phyloP scores from a whole-genome alignment of 805 yeast species.

The Barnettozyma populi region DNA sequence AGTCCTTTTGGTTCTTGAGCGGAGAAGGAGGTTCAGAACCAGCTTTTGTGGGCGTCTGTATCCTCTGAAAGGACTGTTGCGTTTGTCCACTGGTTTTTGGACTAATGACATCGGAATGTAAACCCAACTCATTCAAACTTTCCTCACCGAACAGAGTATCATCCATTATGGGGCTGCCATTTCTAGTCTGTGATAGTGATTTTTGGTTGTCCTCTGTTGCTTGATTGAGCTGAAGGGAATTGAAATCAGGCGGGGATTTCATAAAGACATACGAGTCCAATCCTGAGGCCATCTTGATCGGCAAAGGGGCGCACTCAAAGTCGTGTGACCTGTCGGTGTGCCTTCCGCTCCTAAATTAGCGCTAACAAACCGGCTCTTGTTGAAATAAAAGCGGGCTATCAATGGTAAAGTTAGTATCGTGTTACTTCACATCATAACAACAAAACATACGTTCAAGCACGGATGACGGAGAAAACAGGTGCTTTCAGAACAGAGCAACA shows the following conservation, averaged over 20 bases:
- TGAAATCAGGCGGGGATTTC: constrained; percentile 1
- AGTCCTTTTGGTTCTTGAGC: not conserved
- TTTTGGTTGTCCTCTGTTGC: not conserved
- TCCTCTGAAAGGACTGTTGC: not conserved
- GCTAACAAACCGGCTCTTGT: not conserved
- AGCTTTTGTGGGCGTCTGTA: not conserved
- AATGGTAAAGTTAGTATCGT: not conserved
- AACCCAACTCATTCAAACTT: not conserved
- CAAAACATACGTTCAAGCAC: not conserved
- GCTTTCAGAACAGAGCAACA: not conserved
- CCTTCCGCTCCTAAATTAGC: not conserved
- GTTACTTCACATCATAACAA: not conserved
- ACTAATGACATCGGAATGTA: not conserved
- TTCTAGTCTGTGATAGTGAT: not conserved
- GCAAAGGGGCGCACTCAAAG: not conserved
- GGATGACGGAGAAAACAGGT: not conserved
- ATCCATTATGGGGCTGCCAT: not conserved
- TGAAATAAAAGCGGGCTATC: not conserved
- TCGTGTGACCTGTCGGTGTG: not conserved
- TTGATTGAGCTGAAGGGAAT: not conserved
- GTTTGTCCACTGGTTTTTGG: not conserved
- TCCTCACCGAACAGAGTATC: not conserved
- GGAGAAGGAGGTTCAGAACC: not conserved
- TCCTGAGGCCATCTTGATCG: not conserved
- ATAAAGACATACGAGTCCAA: constrained; percentile 1